Base-by-base conservation (phyloP, 2,329 filamentous ascomycete genomes). In the Madurella fahalii region DNA sequence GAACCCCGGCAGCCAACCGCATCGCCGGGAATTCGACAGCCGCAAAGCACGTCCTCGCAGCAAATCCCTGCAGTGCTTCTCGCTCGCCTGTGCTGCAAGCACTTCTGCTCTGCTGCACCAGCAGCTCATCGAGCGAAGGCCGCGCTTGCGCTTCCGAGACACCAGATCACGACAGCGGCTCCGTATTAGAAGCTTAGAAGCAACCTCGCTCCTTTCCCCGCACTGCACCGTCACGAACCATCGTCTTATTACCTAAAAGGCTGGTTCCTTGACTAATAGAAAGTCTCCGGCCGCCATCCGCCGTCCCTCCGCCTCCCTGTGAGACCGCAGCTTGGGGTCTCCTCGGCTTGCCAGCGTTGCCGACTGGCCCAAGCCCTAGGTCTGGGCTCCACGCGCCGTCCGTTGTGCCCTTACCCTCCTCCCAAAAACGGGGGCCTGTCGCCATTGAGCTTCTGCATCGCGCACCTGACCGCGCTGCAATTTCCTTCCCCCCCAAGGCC, bases 231-330 rank as follows among this genome's bases (percentile, higher is more conserved):
- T 65, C 50, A 50, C 43, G 47, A 54, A 46, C 40, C 53, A 58
- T 57, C 59, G 62, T 70, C 61, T 61, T 71, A 65, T 77, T 77
- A 77, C 74, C 73, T 77, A 77, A 77, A 67, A 72, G 59, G 57
- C 61, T 62, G 64, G 57, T 62, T 57, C 57, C 61, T 73, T 77
- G 74, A 77, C 74, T 77, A 77, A 77, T 72, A 74, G 67, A 72
- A 75, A 75, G 60, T 40, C 61, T 61, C 64, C 45, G 34, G 53
- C 52, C 50, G 45, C 44, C 58, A 48, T 58, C 52, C 56, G 56
- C 42, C 49, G 25, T 45, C 54, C 53, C 49, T 53, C 49, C 45
- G 43, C 47, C 44, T 53, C 47, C 47, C 50, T 59, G 59, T 58
- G 57, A 64, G 63, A 63, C 60, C 54, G 54, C 40, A 54, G 52